Percentiles rank a stretch among this genome's conserved stretches.
These are phyloP conservation scores for Pichia nakasei DNA, from an alignment of 805 yeast genomes.

Conservation along the genomic window DNA sequence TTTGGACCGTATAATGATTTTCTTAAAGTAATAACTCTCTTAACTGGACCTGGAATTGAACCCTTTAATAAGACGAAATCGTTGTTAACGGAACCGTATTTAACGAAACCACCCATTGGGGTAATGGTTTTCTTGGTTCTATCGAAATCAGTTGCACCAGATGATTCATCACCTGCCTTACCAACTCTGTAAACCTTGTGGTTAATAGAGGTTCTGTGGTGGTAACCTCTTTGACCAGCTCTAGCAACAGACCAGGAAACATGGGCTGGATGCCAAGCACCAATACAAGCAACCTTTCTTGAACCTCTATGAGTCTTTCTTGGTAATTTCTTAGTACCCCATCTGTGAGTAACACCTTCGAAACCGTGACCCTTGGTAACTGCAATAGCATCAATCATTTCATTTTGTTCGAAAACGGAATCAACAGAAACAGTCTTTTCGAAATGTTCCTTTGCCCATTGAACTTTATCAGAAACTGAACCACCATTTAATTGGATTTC, in stretches of 20 bases:
- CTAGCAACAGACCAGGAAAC: conserved; percentile 99
- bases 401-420: conserved; percentile 97
- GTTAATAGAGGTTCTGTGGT: conserved; percentile 99
- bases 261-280: conserved; percentile 99
- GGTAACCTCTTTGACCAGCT: conserved; percentile 99
- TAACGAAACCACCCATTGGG: conserved; percentile 99
- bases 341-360: conserved; percentile 99
- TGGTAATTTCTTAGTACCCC: conserved; percentile 99
- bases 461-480: conserved; percentile 92
- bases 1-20: conserved; percentile 97
- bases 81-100: conserved; percentile 97
- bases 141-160: conserved; percentile 96
- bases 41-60: conserved; percentile 99
- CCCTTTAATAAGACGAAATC: conserved; percentile 98
- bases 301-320: conserved; percentile 99
- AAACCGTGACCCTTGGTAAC: conserved; percentile 99
- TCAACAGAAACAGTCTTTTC: conserved; percentile 97
- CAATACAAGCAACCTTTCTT: conserved; percentile 99
- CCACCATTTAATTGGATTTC: conserved; percentile 99
- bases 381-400: conserved; percentile 96
- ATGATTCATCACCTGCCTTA: conserved; percentile 87
- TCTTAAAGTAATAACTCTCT: conserved; percentile 99
- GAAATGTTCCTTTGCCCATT: conserved; percentile 97
- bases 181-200: conserved; percentile 99
- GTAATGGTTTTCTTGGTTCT: conserved; percentile 99